phyloP scores from a whole-genome alignment of 2,329 filamentous ascomycete genomes.

The Diplodia seriata region DNA sequence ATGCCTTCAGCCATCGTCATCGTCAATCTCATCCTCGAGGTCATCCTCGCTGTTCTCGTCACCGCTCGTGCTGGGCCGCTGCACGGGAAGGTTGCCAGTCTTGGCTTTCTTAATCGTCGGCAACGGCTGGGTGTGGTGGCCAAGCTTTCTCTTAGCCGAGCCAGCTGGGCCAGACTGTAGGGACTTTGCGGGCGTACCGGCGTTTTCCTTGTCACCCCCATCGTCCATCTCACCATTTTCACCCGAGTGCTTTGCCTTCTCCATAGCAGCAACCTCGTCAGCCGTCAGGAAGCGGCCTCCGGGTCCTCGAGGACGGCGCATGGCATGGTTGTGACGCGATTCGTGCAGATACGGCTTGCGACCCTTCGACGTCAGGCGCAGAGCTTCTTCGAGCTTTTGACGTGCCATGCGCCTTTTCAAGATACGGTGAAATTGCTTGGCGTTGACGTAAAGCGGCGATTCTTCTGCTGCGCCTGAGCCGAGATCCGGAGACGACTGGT shows the following conservation, averaged over 20 bases:
- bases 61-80: conserved; percentile 54
- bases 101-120: conserved; percentile 59
- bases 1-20: conserved; percentile 31
- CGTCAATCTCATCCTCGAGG: conserved; percentile 35
- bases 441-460: conserved; percentile 95
- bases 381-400: conserved; percentile 89
- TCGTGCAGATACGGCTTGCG: conserved; percentile 97
- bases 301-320: conserved; percentile 91
- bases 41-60: conserved; percentile 62
- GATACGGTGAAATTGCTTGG: conserved; percentile 98
- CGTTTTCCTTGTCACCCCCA: conserved; percentile 50
- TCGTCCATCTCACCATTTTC: conserved; percentile 43
- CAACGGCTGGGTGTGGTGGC: conserved; percentile 32
- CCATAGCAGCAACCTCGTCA: conserved; percentile 91
- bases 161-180: conserved; percentile 26
- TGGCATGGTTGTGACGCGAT: conserved; percentile 96
- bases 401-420: conserved; percentile 91
- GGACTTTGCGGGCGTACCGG: conserved; percentile 35
- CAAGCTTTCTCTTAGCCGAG: conserved; percentile 34
- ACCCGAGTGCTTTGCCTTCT: conserved; percentile 58
- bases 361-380: conserved; percentile 91
- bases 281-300: conserved; percentile 95
- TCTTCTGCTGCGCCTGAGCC: conserved; percentile 78
- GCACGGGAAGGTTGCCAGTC: conserved; percentile 43
- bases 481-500: conserved; percentile 80